Conservation (phyloP, 257 asterid genomes). For the Solanum sitiens region DNA sequence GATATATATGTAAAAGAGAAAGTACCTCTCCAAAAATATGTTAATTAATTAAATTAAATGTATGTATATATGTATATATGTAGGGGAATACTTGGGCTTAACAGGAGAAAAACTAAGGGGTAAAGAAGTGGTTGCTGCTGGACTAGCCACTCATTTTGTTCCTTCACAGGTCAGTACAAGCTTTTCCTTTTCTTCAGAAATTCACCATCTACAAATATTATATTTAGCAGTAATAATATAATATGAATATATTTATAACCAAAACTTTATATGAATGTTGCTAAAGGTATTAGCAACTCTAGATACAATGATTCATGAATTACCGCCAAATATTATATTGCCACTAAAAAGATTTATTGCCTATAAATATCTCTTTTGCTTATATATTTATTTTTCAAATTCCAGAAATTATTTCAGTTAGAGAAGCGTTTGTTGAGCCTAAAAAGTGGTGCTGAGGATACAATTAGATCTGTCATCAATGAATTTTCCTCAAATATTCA, state of each 20-base stretch:
- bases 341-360: too few species aligned
- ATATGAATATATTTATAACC: too few species aligned
- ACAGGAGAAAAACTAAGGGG: constrained; percentile 82
- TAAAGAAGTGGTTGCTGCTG: constrained; percentile 70
- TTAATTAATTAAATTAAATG: too few species aligned
- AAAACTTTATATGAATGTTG: too few species aligned
- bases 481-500: not conserved
- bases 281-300: too few species aligned
- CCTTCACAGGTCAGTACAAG: constrained; percentile 41
- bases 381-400: not conserved
- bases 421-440: not conserved
- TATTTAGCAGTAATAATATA: not conserved
- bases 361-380: too few species aligned
- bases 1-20: not conserved
- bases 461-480: not conserved
- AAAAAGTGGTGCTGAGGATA: not conserved
- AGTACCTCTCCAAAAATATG: not conserved
- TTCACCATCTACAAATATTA: not conserved
- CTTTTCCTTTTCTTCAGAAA: not conserved
- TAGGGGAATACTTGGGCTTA: constrained; percentile 79
- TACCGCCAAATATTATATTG: too few species aligned
- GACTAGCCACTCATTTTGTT: constrained; percentile 83
- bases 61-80: not conserved
- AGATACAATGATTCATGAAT: not conserved
- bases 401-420: not conserved